phyloP scores from a whole-genome alignment of 2,329 filamentous ascomycete genomes.

The Hypoxylon sp. region DNA sequence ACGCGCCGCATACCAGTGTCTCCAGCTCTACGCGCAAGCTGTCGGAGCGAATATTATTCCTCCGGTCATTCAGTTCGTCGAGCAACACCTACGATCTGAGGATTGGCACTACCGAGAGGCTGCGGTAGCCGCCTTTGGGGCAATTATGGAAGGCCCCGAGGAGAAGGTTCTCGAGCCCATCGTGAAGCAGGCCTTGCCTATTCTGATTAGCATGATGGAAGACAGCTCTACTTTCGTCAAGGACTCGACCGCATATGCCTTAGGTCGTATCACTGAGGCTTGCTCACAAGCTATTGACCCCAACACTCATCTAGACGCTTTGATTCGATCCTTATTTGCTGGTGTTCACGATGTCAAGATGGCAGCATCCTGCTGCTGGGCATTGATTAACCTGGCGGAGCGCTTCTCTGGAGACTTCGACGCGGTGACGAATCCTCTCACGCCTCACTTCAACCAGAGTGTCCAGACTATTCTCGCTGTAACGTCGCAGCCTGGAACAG shows the following conservation, averaged over 20 bases:
- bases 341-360: conserved; percentile 95
- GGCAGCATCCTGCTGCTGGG: conserved; percentile 98
- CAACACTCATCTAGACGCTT: conserved; percentile 81
- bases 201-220: conserved; percentile 92
- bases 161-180: conserved; percentile 92
- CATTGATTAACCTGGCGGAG: conserved; percentile 97
- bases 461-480: conserved; percentile 87
- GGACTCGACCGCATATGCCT: conserved; percentile 95
- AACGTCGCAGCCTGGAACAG: conserved; percentile 85
- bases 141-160: conserved; percentile 98
- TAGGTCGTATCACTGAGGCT: conserved; percentile 95
- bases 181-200: conserved; percentile 93
- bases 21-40: conserved; percentile 95
- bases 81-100: conserved; percentile 88
- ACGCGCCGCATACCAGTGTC: conserved; percentile 94
- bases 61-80: conserved; percentile 91
- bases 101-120: conserved; percentile 97
- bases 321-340: conserved; percentile 91
- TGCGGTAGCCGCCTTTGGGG: conserved; percentile 95
- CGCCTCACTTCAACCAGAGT: conserved; percentile 93
- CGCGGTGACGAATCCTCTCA: conserved; percentile 83
- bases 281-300: conserved; percentile 94
- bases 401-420: conserved; percentile 91
- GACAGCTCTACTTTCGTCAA: conserved; percentile 91
- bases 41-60: conserved; percentile 87